Conservation (phyloP, 805 yeast genomes). For the Kuraishia ogatae region DNA sequence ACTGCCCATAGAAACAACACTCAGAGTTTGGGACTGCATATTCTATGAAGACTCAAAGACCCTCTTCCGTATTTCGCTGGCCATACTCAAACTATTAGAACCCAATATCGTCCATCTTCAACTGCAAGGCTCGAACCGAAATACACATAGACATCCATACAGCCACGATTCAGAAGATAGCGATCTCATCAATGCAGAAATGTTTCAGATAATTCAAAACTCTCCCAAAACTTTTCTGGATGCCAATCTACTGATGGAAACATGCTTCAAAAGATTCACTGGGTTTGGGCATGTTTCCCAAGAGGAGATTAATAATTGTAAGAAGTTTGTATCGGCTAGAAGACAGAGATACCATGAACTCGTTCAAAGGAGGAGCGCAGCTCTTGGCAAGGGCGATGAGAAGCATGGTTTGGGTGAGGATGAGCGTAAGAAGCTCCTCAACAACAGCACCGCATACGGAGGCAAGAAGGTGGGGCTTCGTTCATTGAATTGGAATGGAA, state of each 20-base stretch:
- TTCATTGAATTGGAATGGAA: constrained; percentile 25
- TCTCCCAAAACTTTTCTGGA: constrained; percentile 66
- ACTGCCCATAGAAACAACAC: constrained; percentile 78
- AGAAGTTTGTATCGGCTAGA: constrained; percentile 67
- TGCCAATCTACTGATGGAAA: constrained; percentile 60
- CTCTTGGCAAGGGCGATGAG: constrained; percentile 7
- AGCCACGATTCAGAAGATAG: constrained; percentile 7
- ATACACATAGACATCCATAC: constrained; percentile 6
- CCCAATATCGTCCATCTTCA: constrained; percentile 38
- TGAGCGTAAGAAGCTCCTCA: constrained; percentile 20
- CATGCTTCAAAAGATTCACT: constrained; percentile 65
- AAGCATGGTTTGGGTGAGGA: constrained; percentile 16
- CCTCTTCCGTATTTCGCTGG: constrained; percentile 72
- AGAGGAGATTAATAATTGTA: constrained; percentile 70
- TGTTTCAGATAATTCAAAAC: constrained; percentile 81
- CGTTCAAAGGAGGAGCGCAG: constrained; percentile 12
- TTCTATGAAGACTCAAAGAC: constrained; percentile 90
- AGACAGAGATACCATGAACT: constrained; percentile 31
- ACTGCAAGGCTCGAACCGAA: constrained; percentile 43
- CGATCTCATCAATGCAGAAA: constrained; percentile 18
- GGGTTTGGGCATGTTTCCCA: constrained; percentile 74
- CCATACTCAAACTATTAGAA: constrained; percentile 70
- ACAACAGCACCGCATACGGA: constrained; percentile 12
- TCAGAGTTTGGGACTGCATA: constrained; percentile 90
- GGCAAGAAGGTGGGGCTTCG: constrained; percentile 21